Conservation (phyloP, 2,329 filamentous ascomycete species). For the Pseudocercospora musae region DNA sequence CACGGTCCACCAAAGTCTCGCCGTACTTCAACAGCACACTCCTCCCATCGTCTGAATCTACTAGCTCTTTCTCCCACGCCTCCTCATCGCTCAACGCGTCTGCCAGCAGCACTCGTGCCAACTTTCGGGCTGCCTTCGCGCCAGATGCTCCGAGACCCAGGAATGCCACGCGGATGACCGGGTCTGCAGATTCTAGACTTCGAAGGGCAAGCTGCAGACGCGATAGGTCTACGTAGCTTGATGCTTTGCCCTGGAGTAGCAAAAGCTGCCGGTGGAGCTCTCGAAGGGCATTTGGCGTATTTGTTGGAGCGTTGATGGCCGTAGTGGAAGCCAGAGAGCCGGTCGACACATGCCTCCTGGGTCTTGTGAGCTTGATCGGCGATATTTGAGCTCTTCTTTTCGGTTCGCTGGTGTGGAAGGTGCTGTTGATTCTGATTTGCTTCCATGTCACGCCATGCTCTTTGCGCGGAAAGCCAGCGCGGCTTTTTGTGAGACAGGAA, state of each 20-base stretch:
- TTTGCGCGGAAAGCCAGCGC: not conserved
- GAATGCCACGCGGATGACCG: constrained; percentile 57
- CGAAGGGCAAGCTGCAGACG: constrained; percentile 68
- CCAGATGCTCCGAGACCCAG: constrained; percentile 31
- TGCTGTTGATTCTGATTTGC: too few relatives aligned
- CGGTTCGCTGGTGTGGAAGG: too few relatives aligned
- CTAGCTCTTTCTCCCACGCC: constrained; percentile 44
- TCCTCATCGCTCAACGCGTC: constrained; percentile 44
- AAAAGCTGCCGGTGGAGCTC: constrained; percentile 60
- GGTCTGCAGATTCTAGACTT: constrained; percentile 55
- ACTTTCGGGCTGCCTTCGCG: constrained; percentile 56
- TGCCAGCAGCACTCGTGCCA: constrained; percentile 60
- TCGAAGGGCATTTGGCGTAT: constrained; percentile 51
- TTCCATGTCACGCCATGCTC: not conserved
- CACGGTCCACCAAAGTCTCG: constrained; percentile 48
- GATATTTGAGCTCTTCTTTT: not conserved
- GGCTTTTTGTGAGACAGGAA: constrained; percentile 19
- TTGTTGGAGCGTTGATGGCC: constrained; percentile 52
- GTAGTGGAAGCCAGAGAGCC: constrained; percentile 49
- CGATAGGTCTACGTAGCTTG: constrained; percentile 64
- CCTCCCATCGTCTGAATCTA: constrained; percentile 34
- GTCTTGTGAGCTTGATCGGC: not conserved
- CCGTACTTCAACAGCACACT: constrained; percentile 50
- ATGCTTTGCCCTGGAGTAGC: constrained; percentile 59
- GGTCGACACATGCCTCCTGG: constrained; percentile 23